Base-by-base conservation (phyloP, 1,284 basidiomycete species). In the Rhodotorula sp. region DNA sequence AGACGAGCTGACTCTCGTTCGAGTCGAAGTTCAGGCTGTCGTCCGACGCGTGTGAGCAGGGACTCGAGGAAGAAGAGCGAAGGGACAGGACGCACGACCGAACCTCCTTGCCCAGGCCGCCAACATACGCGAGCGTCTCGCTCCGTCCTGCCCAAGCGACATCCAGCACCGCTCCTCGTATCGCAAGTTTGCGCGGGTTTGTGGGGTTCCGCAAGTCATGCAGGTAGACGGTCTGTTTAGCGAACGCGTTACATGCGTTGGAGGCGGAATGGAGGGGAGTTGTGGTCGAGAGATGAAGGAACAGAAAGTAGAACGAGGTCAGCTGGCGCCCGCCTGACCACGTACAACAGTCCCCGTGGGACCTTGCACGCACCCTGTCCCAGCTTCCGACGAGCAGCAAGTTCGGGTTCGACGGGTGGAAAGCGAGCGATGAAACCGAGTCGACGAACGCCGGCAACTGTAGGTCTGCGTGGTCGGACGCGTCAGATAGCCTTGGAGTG, bases 381-480 rank as follows among this genome's bases (percentile, higher is more conserved):
- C 93, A 95, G 68, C 90, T 89, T 17, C 90, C 87, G 27, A 89
- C 89, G 4, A 94, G 82, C 2, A 96, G 82, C 32, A 89, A 87
- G 70, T 89, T 84, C 8, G 90, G 87, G 77, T 89, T 84, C 24
- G 84, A 85, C 0, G 91, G 89, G n/a, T 92, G 91, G 81, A 90
- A 96, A 49, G 85, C 84, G 30, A 95, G 82, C 59, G 87, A 84
- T 5, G 91, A 90, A 67, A 95, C 86, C 75, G 89, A 90, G 81
- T 96, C 93, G 76, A 90, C 87, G 0, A 92, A 92, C 0, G 90
- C 87, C 11, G 88, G 73, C 29, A 78, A 59, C 47, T 74, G 70
- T 22, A 70, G 29, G 19, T 73, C 72, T 70, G 61, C 24, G 13
- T 44, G 4, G 10, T 20, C 3, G 29, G 13, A n/a, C n/a, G 36